A percentile compares a stretch with the other conserved stretches of the same genome.
Conservation (phyloP, 345 rosid genomes). For the Brassica nigra region DNA sequence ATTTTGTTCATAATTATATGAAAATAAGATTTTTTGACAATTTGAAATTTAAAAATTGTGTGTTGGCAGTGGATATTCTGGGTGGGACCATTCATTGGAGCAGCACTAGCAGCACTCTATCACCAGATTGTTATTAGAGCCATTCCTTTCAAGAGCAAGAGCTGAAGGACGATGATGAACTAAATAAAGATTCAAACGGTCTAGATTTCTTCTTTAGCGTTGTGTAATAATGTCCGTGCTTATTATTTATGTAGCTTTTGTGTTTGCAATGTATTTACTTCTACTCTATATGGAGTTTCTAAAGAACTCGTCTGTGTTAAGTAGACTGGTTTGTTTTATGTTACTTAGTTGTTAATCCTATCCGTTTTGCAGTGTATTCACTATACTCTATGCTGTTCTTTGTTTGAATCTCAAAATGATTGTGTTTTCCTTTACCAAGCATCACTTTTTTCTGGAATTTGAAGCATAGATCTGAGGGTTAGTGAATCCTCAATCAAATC, state of each 20-base stretch:
- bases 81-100: conserved; percentile 62
- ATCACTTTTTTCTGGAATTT: too few relatives aligned
- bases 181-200: neutral
- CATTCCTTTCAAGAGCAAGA: conserved; percentile 50
- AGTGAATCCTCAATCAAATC: too few relatives aligned
- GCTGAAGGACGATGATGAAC: conserved; percentile 1
- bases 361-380: neutral
- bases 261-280: conserved; percentile 17
- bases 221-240: neutral
- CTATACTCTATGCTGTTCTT: neutral
- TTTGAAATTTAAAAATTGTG: neutral
- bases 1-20: neutral
- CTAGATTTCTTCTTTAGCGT: conserved; percentile 11
- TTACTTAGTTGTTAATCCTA: neutral
- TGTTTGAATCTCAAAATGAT: neutral
- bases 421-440: too few relatives aligned
- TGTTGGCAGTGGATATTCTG: conserved; percentile 59
- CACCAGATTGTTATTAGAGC: conserved; percentile 48
- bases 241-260: conserved; percentile 16
- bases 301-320: neutral
- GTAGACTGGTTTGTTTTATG: neutral
- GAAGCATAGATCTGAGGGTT: too few relatives aligned
- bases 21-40: neutral
- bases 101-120: conserved; percentile 55
- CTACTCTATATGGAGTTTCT: neutral